A percentile compares a stretch with the other conserved stretches of the same genome.
phyloP scores from a whole-genome alignment of 441 rosid species.

The Populus hybrid region DNA sequence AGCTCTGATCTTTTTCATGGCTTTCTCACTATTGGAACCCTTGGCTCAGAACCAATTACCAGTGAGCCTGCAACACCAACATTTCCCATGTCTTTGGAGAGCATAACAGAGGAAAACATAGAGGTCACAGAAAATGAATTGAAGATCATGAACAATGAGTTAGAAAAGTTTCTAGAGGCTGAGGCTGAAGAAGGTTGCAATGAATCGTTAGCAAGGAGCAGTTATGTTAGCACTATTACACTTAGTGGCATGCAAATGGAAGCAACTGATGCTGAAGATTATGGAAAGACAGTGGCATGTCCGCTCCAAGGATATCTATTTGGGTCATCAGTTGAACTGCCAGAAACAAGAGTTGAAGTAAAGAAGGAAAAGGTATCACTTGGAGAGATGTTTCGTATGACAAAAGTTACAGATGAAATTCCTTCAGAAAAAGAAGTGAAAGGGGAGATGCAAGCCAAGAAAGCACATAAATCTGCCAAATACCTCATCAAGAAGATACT shows the following conservation, averaged over 20 bases:
- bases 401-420: constrained; percentile 42
- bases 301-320: constrained; percentile 90
- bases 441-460: constrained; percentile 39
- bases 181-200: constrained; percentile 58
- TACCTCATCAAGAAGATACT: constrained; percentile 58
- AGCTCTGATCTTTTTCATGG: constrained; percentile 68
- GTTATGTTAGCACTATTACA: constrained; percentile 57
- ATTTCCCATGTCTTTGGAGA: constrained; percentile 48
- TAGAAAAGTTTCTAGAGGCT: constrained; percentile 76
- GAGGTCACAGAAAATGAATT: constrained; percentile 61
- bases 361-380: constrained; percentile 68
- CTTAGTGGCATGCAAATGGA: constrained; percentile 48
- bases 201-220: constrained; percentile 63
- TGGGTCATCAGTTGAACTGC: constrained; percentile 54
- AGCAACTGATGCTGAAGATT: constrained; percentile 38
- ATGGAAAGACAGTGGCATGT: constrained; percentile 37
- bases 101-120: constrained; percentile 33
- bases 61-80: constrained; percentile 69
- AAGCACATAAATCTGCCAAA: constrained; percentile 51
- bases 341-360: constrained; percentile 44
- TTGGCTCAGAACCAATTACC: constrained; percentile 53
- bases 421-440: constrained; percentile 32
- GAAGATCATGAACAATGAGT: constrained; percentile 54
- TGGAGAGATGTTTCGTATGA: constrained; percentile 57
- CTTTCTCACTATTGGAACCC: constrained; percentile 85